Conservation (phyloP, 225 moss, liverwort and hornwort genomes). For the Polytrichum formosum region DNA sequence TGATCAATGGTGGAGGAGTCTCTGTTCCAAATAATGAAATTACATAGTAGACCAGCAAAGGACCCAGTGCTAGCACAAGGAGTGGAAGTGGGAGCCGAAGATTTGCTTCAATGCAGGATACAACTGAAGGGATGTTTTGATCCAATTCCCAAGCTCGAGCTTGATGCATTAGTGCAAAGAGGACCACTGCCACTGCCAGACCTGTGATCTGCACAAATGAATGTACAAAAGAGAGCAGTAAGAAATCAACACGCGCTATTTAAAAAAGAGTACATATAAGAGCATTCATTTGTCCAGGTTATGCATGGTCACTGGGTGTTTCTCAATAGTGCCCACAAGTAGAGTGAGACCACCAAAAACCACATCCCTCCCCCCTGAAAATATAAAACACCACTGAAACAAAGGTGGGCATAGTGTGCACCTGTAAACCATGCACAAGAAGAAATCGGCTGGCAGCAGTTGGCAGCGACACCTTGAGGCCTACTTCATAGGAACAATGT, state of each 20-base stretch:
- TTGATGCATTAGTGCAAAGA: constrained; percentile 89
- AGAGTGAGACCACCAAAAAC: too few species aligned
- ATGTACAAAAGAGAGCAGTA: neutral
- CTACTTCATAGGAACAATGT: constrained; percentile 86
- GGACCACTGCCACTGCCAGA: constrained; percentile 68
- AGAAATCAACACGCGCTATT: too few species aligned
- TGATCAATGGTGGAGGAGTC: constrained; percentile 79
- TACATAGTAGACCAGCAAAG: constrained; percentile 65
- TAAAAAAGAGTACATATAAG: too few species aligned
- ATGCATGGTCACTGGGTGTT: neutral
- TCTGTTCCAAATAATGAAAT: constrained; percentile 75
- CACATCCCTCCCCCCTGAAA: too few species aligned
- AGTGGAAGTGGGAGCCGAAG: constrained; percentile 72
- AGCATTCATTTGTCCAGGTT: too few species aligned
- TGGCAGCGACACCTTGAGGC: constrained; percentile 73
- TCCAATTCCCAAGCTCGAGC: constrained; percentile 92
- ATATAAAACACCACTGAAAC: too few species aligned
- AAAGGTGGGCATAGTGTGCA: constrained; percentile 18
- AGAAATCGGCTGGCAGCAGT: constrained; percentile 91
- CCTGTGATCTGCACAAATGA: constrained; percentile 73
- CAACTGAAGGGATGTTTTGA: constrained; percentile 65
- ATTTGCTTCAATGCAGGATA: constrained; percentile 83
- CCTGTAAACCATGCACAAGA: constrained; percentile 93
- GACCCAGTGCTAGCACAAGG: constrained; percentile 68
- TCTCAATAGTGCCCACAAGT: neutral